Evolutionary conservation across 768 basidiomycete species (phyloP), one percentile per base, ranked within the genome.

Genomic region (Hericium rajendrae): DNA sequence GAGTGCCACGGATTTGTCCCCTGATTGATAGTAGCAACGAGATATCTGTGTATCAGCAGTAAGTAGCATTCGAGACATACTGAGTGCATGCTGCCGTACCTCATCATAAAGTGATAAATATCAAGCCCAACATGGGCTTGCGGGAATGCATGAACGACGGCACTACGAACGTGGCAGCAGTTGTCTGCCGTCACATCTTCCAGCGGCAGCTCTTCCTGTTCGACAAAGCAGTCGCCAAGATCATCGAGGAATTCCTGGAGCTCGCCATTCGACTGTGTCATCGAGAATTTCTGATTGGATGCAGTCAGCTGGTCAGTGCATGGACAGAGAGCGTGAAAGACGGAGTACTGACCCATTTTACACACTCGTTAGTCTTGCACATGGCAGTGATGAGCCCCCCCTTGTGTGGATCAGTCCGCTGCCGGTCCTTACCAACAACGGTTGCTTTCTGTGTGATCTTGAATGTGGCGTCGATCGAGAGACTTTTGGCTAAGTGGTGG

Each of bases 401-500:
- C 18, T 18, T 15, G 41, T 16, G 18, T 6, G 18, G 41, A 18
- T 43, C 18, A 5, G 41, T 43, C 16, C 41, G 41, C 15, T 15
- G 15, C 4, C 3, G 41, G 5, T 43, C 16, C 16, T 18, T 43
- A 18, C 41, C n/a, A 4, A 9, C 8, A 15, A 43, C 41, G 8
- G 41, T 43, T 5, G 41, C 41, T 2, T 43, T 43, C 41, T 43
- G 15, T 2, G 41, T 18, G 18, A 15, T 16, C 41, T 43, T 43
- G 41, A 43, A 43, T 15, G 41, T 13, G 2, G 15, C 18, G 2
- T 43, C 41, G 13, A 43, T 43, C 2, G 57, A 61, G 0, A 62
- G 51, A 39, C 52, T 52, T 20, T 32, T 48, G 16, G 46, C 58
- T 66, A 48, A 12, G 38, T 32, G 28, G 8, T 32, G 28, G 28